Conservation (phyloP, 139 green algal genomes). For the Chlorella sorokiniana region DNA sequence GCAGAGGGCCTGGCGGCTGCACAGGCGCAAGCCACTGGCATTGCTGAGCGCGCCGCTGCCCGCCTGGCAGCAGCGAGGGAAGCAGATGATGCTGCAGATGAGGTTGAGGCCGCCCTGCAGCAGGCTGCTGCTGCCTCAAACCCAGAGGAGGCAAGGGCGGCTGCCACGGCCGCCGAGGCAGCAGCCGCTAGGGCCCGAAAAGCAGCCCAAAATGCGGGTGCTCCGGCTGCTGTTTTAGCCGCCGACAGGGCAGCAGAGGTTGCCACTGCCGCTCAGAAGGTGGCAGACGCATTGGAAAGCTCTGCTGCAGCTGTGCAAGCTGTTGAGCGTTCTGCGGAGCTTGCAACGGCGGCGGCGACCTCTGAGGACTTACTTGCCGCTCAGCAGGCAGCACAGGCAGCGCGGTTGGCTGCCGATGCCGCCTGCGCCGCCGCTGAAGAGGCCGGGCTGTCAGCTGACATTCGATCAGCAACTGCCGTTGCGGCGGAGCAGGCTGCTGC, state of each 20-base stretch:
- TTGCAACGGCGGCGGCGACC: not conserved
- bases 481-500: not conserved
- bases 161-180: not conserved
- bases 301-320: not conserved
- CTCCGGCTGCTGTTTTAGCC: not conserved
- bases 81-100: not conserved
- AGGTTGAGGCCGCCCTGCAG: not conserved
- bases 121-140: not conserved
- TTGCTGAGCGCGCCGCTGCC: not conserved
- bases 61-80: not conserved
- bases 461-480: not conserved
- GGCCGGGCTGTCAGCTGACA: not conserved
- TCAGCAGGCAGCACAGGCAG: conserved; percentile 7
- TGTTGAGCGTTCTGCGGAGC: not conserved
- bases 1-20: not conserved
- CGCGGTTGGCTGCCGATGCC: not conserved
- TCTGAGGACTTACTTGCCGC: conserved; percentile 3
- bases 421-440: not conserved
- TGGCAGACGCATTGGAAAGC: conserved; percentile 1
- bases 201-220: not conserved
- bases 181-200: not conserved
- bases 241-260: not conserved
- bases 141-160: not conserved
- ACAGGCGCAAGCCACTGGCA: not conserved
- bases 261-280: not conserved